Base-by-base conservation (phyloP, 306 rosid genomes). In the Coriaria nepalensis region DNA sequence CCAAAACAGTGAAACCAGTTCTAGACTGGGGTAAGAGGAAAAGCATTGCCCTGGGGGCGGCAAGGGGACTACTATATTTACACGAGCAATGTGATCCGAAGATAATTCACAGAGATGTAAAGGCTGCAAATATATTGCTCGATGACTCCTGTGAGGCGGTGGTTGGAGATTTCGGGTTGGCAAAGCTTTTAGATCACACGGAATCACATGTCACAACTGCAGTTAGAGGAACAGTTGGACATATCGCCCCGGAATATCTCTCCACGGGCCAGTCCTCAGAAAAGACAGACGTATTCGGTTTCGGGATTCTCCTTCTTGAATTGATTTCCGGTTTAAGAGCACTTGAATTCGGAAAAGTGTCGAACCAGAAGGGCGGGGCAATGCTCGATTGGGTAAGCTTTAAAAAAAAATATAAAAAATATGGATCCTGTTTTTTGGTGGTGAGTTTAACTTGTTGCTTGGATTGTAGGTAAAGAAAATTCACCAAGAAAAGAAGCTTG, bases 41-140 rank as follows among this genome's bases (percentile, higher is more conserved):
- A 63, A 77, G 81, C 37, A 68, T 80, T 53, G 79, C 84, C 14
- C 56, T 80, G 60, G 90, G 90, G 68, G 90, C 84, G 10, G 90
- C 68, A 47, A 68, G 90, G 56, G 90, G 84, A 0, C 71, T 80
- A 20, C 43, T 74, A 39, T 80, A 80, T 55, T 57, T 80, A 43
- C 90, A 80, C 55, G 84, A 80, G 54, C 90, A 80, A 52, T 80
- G 84, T 66, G 84, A 80, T 32, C 90, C 90, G n/a, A 80, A 80
- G 60, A 80, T 80, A 40, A 77, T 80, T 60, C 90, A 80, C 37
- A 69, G 83, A 52, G 90, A 80, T 59, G 90, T 80, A 10, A 80
- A 80, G 56, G 90, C 90, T 42, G 90, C 84, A 60, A 80, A 80
- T 49, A 74, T 80, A 43, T 64, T 80, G 57, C 84, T 80, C 51